phyloP scores from a whole-genome alignment of 1,284 basidiomycete species.

The Puccinia hordei region DNA sequence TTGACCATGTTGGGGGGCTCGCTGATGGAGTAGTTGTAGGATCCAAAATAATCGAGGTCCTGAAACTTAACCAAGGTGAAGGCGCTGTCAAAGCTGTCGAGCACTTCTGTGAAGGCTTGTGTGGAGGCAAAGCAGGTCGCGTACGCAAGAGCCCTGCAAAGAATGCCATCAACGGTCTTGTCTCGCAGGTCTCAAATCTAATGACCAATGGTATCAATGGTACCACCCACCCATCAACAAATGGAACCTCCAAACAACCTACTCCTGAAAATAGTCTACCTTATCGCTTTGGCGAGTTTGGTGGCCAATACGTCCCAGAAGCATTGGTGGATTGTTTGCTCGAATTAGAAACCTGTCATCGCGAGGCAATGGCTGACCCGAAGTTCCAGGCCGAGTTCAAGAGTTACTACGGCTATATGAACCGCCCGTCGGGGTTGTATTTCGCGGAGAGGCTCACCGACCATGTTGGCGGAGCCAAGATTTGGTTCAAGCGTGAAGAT shows the following conservation, averaged over 20 bases:
- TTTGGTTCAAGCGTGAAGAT: slow-evolving; percentile 98
- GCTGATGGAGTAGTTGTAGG: slow-evolving; percentile 95
- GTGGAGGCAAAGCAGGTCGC: neutral
- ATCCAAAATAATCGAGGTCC: slow-evolving; percentile 77
- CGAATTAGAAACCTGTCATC: slow-evolving; percentile 89
- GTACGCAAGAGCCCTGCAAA: neutral
- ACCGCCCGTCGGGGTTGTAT: slow-evolving; percentile 73
- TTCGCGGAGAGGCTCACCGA: slow-evolving; percentile 74
- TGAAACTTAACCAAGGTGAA: slow-evolving; percentile 64
- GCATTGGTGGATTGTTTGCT: slow-evolving; percentile 84
- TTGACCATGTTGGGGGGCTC: slow-evolving; percentile 73
- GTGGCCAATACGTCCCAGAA: slow-evolving; percentile 96
- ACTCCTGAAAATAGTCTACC: neutral
- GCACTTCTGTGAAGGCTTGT: slow-evolving; percentile 39
- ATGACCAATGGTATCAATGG: slow-evolving; percentile 5
- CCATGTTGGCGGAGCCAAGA: slow-evolving; percentile 80
- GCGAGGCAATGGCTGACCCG: slow-evolving; percentile 80
- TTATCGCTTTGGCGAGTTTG: slow-evolving; percentile 87
- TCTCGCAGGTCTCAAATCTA: neutral
- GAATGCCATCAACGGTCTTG: neutral
- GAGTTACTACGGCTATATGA: slow-evolving; percentile 85
- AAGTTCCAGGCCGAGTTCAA: slow-evolving; percentile 91
- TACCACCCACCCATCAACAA: neutral
- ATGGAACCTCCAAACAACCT: neutral
- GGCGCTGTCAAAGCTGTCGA: slow-evolving; percentile 51